Conservation (phyloP, 208 protist genomes). For the Acanthamoeba sp. region DNA sequence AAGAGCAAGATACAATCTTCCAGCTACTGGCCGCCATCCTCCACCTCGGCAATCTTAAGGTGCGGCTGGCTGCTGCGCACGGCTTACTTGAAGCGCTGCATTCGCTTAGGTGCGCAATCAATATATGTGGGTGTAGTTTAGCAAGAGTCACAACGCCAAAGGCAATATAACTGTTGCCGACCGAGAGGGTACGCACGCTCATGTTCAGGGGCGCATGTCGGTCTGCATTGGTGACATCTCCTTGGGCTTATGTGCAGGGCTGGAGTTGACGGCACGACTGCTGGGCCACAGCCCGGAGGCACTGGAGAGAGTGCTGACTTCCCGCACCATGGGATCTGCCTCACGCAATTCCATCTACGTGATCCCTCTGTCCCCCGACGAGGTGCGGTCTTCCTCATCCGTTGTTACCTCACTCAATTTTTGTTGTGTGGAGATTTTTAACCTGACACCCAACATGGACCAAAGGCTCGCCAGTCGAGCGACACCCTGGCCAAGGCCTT, state of each 20-base stretch:
- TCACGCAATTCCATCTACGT: neutral
- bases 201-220: too few species aligned
- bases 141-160: too few species aligned
- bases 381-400: neutral
- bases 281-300: neutral
- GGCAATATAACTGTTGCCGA: too few species aligned
- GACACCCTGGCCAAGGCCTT: slow-evolving; percentile 88
- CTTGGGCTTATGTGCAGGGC: too few species aligned
- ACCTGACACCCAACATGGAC: neutral
- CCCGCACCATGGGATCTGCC: neutral
- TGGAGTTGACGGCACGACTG: neutral
- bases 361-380: neutral
- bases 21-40: slow-evolving; percentile 38
- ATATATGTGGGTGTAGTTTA: too few species aligned
- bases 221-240: too few species aligned
- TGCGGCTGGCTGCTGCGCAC: too few species aligned
- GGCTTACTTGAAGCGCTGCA: too few species aligned
- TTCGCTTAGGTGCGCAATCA: too few species aligned
- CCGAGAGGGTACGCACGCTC: too few species aligned
- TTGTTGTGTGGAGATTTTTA: too few species aligned
- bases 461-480: slow-evolving; percentile 26
- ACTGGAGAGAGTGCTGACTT: neutral
- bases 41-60: slow-evolving; percentile 78
- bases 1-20: slow-evolving; percentile 81
- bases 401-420: neutral